These are phyloP conservation scores for Phytophthora constricta DNA, from an alignment of 352 stramenopile species.

Conservation along the genomic window DNA sequence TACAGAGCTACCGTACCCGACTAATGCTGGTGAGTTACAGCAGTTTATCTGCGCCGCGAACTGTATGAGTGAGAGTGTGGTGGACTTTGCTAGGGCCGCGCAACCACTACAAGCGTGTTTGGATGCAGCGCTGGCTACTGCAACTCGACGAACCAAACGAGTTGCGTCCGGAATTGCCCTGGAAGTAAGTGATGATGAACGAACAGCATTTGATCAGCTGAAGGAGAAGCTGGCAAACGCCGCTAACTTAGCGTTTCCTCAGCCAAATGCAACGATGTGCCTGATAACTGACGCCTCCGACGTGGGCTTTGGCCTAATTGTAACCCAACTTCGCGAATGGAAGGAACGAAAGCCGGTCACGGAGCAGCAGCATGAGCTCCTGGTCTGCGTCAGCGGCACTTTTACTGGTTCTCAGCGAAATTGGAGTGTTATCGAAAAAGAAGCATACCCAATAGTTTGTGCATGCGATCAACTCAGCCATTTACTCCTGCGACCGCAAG, in stretches of 20 bases:
- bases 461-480: neutral
- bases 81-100: neutral
- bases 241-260: neutral
- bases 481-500: neutral
- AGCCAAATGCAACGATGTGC: neutral
- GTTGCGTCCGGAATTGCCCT: neutral
- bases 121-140: neutral
- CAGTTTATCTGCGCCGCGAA: neutral
- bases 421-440: constrained; percentile 12
- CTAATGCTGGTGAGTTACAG: neutral
- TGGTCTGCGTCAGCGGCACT: neutral
- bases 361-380: neutral
- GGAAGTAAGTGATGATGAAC: neutral
- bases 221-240: neutral
- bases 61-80: neutral
- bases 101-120: neutral
- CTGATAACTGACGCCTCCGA: neutral
- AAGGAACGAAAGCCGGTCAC: neutral
- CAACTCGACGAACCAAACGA: neutral
- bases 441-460: neutral
- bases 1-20: neutral
- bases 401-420: neutral
- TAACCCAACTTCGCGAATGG: neutral
- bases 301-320: neutral
- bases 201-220: neutral